These are phyloP conservation scores for Backusella sp. DNA, from an alignment of 192 early-diverging fungal species.

Conservation along the genomic window DNA sequence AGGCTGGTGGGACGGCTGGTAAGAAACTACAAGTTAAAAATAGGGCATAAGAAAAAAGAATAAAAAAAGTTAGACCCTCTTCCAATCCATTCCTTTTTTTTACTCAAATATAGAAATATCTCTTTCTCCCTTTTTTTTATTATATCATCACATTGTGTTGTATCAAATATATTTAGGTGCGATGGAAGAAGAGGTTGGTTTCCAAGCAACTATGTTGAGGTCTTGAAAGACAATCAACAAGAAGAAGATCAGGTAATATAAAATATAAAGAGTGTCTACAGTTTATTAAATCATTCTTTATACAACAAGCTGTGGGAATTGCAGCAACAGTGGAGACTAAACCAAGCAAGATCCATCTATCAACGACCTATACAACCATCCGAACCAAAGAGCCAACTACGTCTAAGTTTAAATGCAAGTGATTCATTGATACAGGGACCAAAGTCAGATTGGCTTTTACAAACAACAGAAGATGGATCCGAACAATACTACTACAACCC, in stretches of 20 bases:
- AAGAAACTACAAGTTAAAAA: constrained; percentile 24
- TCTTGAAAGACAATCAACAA: constrained; percentile 25
- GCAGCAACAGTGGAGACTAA: constrained; percentile 13
- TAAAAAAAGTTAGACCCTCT: neutral
- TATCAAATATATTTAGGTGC: constrained; percentile 35
- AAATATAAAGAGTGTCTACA: neutral
- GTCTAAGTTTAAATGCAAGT: neutral
- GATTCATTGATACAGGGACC: neutral
- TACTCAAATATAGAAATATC: neutral
- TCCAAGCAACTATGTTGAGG: constrained; percentile 82
- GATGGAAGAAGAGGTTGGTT: constrained; percentile 85
- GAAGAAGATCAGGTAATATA: constrained; percentile 7
- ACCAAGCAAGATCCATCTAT: neutral
- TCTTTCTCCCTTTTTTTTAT: neutral
- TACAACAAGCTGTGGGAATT: constrained; percentile 5
- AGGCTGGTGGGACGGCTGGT: constrained; percentile 97
- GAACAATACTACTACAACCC: constrained; percentile 43
- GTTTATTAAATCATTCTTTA: neutral
- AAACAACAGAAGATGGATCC: constrained; percentile 45
- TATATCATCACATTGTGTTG: too few species aligned
- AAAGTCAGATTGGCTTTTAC: constrained; percentile 18
- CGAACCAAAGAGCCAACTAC: neutral
- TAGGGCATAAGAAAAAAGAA: constrained; percentile 16
- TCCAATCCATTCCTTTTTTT: neutral
- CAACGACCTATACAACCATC: neutral